Evolutionary conservation across 495 filamentous ascomycete genomes (phyloP), one percentile per base, ranked within the genome.

Genomic region (Pyronema omphalodes): DNA sequence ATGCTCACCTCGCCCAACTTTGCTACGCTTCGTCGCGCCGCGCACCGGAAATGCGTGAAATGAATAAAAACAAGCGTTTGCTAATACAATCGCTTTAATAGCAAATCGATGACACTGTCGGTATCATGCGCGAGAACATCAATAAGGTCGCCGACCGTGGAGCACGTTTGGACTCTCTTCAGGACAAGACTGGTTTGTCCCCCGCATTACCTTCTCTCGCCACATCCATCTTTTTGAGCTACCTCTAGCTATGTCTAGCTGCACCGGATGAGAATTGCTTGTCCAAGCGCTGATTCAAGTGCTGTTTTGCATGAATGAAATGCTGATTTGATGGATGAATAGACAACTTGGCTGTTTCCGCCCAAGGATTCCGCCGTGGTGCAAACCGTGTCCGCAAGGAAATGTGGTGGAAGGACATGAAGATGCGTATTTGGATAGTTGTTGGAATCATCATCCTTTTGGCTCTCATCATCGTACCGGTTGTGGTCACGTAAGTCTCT

Each of bases 321-420:
- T 29, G 23, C 23, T 29, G 23, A 29, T 29, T 29, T 29, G 23
- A 29, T 29, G 23, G 23, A 29, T 29, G 23, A 29, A 17, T 54
- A 66, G 86, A 94, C 71, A 86, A 89, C 69, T 77, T 99, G 57
- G 84, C 86, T 40, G 74, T 77, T 54, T 88, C 85, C 35, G 88
- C 91, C 55, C 86, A 93, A 68, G 84, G 84, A 49, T 98, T 98
- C 77, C 86, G 88, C 60, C 80, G 87, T 53, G 88, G 91, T 55
- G 91, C 91, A 63, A 96, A 95, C 71, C 76, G 85, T 58, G 89
- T 96, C 54, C 78, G 89, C 61, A 96, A 95, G 77, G 74, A 87
- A 67, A 93, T 94, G 82, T 87, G 79, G 80, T 83, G 80, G 83
- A 84, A 88, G 77, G 89, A 98, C 69, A 94, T 96, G 87, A 94